phyloP scores from a whole-genome alignment of 768 basidiomycete species.

The Cystofilobasidium macerans region DNA sequence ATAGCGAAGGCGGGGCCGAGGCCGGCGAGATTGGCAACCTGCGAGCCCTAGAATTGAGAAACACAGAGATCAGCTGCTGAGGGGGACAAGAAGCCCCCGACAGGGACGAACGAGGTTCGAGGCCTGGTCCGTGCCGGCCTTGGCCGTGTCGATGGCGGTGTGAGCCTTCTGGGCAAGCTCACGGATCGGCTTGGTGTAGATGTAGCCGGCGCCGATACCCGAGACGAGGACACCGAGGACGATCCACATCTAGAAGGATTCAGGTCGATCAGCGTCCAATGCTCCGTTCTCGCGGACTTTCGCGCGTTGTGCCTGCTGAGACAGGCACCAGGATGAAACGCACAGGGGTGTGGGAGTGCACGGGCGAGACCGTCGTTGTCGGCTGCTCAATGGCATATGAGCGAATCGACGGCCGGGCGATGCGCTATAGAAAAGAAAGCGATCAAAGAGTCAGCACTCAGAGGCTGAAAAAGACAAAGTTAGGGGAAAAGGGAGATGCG shows the following conservation, averaged over 20 bases:
- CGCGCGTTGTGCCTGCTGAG: too few species aligned
- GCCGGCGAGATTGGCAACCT: constrained; percentile 25
- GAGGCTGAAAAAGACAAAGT: background rate
- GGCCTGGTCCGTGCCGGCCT: constrained; percentile 28
- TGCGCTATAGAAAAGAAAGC: too few species aligned
- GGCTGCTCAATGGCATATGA: background rate
- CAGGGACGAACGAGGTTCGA: constrained; percentile 11
- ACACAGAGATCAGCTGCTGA: background rate
- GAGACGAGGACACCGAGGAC: constrained; percentile 33
- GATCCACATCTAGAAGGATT: constrained; percentile 27
- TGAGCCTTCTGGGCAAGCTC: constrained; percentile 33
- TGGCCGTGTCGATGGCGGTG: constrained; percentile 29
- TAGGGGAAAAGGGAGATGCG: background rate
- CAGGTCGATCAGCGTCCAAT: background rate
- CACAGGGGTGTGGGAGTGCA: constrained; percentile 22
- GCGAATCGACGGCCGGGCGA: background rate
- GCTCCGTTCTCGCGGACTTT: too few species aligned
- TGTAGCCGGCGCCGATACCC: constrained; percentile 33
- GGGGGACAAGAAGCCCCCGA: too few species aligned
- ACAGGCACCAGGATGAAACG: background rate
- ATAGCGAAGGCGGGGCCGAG: constrained; percentile 22
- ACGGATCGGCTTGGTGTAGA: constrained; percentile 32
- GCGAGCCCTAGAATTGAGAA: constrained; percentile 30
- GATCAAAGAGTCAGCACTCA: background rate
- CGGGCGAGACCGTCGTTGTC: constrained; percentile 19